A percentile compares a stretch with the other conserved stretches of the same genome.
phyloP scores from a whole-genome alignment of 352 stramenopile genomes.

The Globisporangium cylindrosporum region DNA sequence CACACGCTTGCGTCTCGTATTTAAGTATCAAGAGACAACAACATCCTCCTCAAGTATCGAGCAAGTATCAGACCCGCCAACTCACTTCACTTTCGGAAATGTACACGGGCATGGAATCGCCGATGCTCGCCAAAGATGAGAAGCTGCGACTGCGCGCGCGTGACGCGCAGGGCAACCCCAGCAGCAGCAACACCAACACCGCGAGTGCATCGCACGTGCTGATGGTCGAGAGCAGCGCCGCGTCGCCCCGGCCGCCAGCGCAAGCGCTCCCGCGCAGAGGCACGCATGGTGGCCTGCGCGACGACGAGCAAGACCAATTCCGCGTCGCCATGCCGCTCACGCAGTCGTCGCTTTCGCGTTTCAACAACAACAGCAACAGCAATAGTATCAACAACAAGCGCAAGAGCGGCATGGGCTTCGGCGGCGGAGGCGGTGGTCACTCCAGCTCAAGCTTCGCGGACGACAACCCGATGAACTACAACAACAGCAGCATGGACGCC shows the following conservation, averaged over 20 bases:
- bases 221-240: constrained; percentile 13
- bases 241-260: background rate
- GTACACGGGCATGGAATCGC: constrained; percentile 23
- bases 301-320: constrained; percentile 16
- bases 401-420: background rate
- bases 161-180: background rate
- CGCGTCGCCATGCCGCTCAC: constrained; percentile 13
- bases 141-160: constrained; percentile 1
- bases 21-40: background rate
- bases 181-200: background rate
- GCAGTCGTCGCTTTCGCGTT: constrained; percentile 7
- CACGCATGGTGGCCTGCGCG: constrained; percentile 17
- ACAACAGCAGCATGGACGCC: background rate
- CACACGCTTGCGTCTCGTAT: constrained; percentile 4
- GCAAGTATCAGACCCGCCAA: background rate
- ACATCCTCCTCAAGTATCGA: background rate
- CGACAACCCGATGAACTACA: constrained; percentile 11
- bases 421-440: background rate
- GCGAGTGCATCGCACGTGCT: constrained; percentile 10
- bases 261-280: background rate
- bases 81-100: constrained; percentile 1
- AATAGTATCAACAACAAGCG: background rate
- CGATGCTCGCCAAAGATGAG: constrained; percentile 8
- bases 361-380: constrained; percentile 7
- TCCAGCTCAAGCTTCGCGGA: constrained; percentile 8